Percentiles rank a stretch among this genome's conserved stretches.
phyloP scores from a whole-genome alignment of 129 eudicot species.

The Dittrichia graveolens region DNA sequence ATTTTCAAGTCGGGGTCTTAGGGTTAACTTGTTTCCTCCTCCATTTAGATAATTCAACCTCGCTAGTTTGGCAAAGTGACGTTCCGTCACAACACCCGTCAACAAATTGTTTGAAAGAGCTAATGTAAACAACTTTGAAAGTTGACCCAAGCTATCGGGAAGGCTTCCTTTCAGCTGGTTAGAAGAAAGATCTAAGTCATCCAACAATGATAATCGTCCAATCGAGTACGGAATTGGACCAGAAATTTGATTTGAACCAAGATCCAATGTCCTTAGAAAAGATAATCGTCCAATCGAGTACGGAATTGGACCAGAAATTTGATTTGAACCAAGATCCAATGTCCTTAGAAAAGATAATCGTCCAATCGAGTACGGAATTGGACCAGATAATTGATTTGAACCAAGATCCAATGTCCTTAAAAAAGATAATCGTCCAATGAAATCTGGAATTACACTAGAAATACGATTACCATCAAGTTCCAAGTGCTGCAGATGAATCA shows the following conservation, averaged over 20 bases:
- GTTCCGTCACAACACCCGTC: neutral
- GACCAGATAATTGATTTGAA: no score
- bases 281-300: neutral
- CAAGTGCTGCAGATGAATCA: neutral
- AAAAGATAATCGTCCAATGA: no score
- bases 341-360: neutral
- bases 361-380: neutral
- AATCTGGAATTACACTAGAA: no score
- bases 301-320: neutral
- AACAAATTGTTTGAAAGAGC: neutral
- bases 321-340: neutral
- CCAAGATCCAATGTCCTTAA: no score
- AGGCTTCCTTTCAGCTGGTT: neutral
- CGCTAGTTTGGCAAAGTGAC: constrained; percentile 3
- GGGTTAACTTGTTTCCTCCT: neutral
- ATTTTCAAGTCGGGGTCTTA: neutral
- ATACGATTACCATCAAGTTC: neutral
- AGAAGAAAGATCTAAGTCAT: neutral
- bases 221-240: no score
- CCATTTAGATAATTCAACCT: neutral
- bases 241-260: no score
- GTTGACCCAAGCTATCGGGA: constrained; percentile 15
- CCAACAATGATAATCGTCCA: neutral
- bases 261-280: no score
- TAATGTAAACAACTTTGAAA: neutral